Evolutionary conservation across 108 stramenopile species (phyloP), one percentile per base, ranked within the genome.

Genomic region (Skeletonema marinoi): DNA sequence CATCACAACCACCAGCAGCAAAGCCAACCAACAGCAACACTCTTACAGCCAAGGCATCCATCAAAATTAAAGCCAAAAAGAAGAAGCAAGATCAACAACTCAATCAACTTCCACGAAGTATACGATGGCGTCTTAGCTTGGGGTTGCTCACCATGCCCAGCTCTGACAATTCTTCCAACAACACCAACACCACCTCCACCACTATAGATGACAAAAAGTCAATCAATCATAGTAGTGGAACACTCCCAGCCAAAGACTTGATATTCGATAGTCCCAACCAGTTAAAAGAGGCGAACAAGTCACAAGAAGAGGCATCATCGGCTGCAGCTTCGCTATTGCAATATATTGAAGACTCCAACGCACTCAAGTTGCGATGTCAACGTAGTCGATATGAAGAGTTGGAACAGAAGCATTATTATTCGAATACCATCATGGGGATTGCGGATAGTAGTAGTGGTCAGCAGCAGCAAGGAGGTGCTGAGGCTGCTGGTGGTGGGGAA

Each of bases 351-450:
- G 66, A 74, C 16, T 32, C 36, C 14, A 80, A 80, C 21, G 79
- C 79, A 35, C 67, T 73, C 25, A 69, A 61, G n/a, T 39, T 80
- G 16, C 59, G 72, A 21, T 60, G 64, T 19, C 80, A 81, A 65
- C 60, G 80, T 17, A 78, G 64, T 66, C 74, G 80, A 29, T 81
- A 81, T 21, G 76, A 72, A 0, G 80, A 78, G 4, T 44, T 72
- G 17, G 80, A 77, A 65, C 64, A 59, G 32, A 59, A 60, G 39
- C 80, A 81, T 67, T 81, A 81, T 73, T 81, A 77, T 76, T 63
- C 35, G 6, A 42, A 71, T 38, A 81, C 76, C 12, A 33, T 64
- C 32, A 59, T 77, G n/a, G 54, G 80, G 4, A 78, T 81, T 16
- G 80, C 71, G 6, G 70, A 65, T 36, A 38, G 56, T 32, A 44